These are phyloP conservation scores for Diplodia mutila DNA, from an alignment of 2,329 filamentous ascomycete genomes.

Conservation along the genomic window DNA sequence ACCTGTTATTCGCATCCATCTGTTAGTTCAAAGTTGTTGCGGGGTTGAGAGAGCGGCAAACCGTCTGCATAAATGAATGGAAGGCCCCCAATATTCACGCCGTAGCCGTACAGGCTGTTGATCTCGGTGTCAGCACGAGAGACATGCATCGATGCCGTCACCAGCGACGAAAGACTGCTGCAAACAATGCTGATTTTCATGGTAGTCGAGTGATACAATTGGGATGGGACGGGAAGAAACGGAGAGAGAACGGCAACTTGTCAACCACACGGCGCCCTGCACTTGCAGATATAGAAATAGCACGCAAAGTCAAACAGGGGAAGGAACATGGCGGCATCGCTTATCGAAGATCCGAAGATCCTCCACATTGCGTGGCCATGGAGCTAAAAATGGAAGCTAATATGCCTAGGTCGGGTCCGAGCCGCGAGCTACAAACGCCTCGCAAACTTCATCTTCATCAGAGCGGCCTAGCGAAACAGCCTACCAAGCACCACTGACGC, in stretches of 20 bases:
- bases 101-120: conserved; percentile 12
- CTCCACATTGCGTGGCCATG: conserved; percentile 5
- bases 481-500: background rate
- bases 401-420: background rate
- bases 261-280: background rate
- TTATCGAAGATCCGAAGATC: conserved; percentile 5
- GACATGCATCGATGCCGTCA: background rate
- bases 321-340: background rate
- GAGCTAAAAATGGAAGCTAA: conserved; percentile 10
- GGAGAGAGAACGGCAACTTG: background rate
- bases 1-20: background rate
- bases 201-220: background rate
- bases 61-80: conserved; percentile 17
- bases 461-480: background rate
- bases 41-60: background rate
- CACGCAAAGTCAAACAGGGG: background rate
- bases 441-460: background rate
- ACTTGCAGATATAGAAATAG: background rate
- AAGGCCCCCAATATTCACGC: conserved; percentile 6
- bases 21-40: background rate
- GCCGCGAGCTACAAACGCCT: conserved; percentile 1
- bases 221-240: background rate
- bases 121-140: background rate
- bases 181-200: background rate
- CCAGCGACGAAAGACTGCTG: background rate